A percentile compares a stretch with the other conserved stretches of the same genome.
phyloP scores from a whole-genome alignment of 202 grass and related monocot species.

The Elaeis oleifera region DNA sequence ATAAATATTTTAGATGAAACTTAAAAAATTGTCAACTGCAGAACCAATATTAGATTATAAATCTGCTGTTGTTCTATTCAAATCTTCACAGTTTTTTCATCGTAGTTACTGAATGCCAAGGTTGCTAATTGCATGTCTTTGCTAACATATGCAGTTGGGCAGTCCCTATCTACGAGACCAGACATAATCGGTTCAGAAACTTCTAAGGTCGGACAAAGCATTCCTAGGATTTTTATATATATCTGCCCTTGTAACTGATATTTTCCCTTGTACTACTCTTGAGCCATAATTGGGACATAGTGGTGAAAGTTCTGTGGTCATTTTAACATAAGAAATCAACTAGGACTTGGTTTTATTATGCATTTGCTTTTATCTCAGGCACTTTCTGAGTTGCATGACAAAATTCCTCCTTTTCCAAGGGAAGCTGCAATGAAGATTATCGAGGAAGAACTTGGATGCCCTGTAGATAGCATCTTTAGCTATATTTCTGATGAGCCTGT shows the following conservation, averaged over 20 bases:
- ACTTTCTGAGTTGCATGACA: conserved; percentile 80
- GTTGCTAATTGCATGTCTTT: conserved; percentile 9
- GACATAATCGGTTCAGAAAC: conserved; percentile 95
- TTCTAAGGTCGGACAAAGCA: conserved; percentile 76
- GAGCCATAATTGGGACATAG: not conserved
- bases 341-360: not conserved
- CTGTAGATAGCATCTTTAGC: conserved; percentile 55
- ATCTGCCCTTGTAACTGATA: conserved; percentile 5
- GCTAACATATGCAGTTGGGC: conserved; percentile 58
- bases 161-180: conserved; percentile 89
- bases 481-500: conserved; percentile 78
- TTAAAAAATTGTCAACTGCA: not conserved
- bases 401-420: conserved; percentile 70
- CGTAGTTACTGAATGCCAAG: not conserved
- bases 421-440: conserved; percentile 73
- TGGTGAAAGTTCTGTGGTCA: too few relatives aligned
- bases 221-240: conserved; percentile 10
- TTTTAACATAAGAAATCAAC: not conserved
- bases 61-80: conserved; percentile 4
- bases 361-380: conserved; percentile 48
- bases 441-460: conserved; percentile 54
- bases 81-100: not conserved
- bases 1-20: conserved; percentile 4
- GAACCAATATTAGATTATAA: too few relatives aligned
- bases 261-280: not conserved